These are phyloP conservation scores for Cystobasidium tubakii DNA, from an alignment of 768 basidiomycete genomes.

Conservation along the genomic window DNA sequence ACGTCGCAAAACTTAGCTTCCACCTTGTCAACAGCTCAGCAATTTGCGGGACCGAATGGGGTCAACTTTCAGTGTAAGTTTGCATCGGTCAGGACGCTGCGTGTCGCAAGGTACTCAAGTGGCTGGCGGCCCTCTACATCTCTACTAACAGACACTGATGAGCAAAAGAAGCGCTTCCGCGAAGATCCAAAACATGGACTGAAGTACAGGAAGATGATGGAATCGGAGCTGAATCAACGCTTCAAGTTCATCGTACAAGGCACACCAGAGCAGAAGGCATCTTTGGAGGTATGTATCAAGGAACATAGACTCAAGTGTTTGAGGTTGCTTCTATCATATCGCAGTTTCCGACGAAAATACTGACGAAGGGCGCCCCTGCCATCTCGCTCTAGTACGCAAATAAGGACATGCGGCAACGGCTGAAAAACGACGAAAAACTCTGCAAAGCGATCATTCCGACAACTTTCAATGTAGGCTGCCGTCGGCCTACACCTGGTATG, in stretches of 20 bases:
- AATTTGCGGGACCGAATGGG: constrained; percentile 11
- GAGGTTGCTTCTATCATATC: too few species aligned
- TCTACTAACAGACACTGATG: not conserved
- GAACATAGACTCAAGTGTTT: too few species aligned
- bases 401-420: constrained; percentile 35
- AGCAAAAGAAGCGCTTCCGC: constrained; percentile 4
- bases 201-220: constrained; percentile 15
- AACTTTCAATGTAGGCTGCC: constrained; percentile 43
- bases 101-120: too few species aligned
- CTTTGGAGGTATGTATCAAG: not conserved
- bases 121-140: not conserved
- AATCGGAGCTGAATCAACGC: constrained; percentile 15
- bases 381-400: not conserved
- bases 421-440: constrained; percentile 31
- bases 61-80: not conserved
- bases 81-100: too few species aligned
- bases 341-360: too few species aligned
- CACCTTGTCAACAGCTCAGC: not conserved
- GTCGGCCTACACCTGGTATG: constrained; percentile 43
- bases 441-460: constrained; percentile 42
- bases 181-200: constrained; percentile 4
- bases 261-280: constrained; percentile 17
- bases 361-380: not conserved
- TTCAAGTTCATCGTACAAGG: constrained; percentile 12
- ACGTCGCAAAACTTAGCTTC: not conserved